Evolutionary conservation across 352 stramenopile species (phyloP).

Genomic region (Globisporangium middletonii): DNA sequence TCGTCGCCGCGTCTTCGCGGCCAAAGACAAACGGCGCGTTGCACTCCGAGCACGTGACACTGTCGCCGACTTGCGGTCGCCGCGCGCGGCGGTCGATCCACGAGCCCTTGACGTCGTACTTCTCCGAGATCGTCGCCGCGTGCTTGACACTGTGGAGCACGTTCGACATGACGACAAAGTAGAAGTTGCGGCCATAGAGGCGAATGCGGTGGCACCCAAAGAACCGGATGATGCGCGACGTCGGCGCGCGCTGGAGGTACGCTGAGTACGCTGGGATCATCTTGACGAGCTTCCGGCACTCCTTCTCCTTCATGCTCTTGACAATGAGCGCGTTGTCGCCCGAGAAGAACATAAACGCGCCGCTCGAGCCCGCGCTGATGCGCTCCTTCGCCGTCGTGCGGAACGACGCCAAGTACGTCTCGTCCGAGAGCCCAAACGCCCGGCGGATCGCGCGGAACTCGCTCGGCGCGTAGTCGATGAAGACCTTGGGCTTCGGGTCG

Average conservation of each 20-base stretch:
- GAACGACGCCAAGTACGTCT: constrained; percentile 69
- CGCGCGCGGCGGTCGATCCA: constrained; percentile 60
- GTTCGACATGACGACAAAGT: constrained; percentile 80
- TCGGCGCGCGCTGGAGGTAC: constrained; percentile 51
- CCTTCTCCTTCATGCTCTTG: constrained; percentile 74
- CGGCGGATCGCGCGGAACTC: constrained; percentile 59
- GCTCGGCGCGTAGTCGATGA: constrained; percentile 67
- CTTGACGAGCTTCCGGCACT: constrained; percentile 61
- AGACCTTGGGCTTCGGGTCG: constrained; percentile 59
- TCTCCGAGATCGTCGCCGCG: constrained; percentile 54
- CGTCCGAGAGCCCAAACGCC: constrained; percentile 57
- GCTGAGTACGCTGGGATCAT: constrained; percentile 68
- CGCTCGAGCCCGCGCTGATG: constrained; percentile 66
- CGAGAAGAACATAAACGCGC: constrained; percentile 82
- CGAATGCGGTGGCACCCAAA: constrained; percentile 80
- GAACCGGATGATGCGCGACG: constrained; percentile 77
- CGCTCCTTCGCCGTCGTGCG: constrained; percentile 72
- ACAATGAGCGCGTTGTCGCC: constrained; percentile 70
- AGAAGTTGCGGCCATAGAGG: constrained; percentile 77
- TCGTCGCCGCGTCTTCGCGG: constrained; percentile 21
- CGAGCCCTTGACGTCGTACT: constrained; percentile 77
- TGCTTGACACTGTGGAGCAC: constrained; percentile 57
- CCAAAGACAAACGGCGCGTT: constrained; percentile 45
- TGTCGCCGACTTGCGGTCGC: constrained; percentile 37
- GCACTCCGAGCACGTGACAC: constrained; percentile 63